Conservation (phyloP, 2,329 filamentous ascomycete genomes). For the Paraphoma chrysanthemicola region DNA sequence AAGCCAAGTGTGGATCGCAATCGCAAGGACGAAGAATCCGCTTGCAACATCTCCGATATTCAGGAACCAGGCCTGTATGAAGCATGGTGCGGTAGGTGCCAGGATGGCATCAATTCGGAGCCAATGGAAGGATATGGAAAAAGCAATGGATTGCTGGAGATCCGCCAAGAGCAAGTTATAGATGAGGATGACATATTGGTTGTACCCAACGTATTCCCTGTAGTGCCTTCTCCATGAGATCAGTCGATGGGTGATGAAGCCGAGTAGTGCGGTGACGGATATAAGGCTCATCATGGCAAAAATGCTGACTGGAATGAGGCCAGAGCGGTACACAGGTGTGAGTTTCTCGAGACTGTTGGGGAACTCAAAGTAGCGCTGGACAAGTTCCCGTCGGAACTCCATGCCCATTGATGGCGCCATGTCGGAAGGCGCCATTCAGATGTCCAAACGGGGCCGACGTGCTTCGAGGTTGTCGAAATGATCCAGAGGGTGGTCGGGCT, state of each 20-base stretch:
- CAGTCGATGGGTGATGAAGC: slow-evolving; percentile 60
- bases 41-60: slow-evolving; percentile 61
- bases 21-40: slow-evolving; percentile 62
- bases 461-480: background rate
- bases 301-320: slow-evolving; percentile 56
- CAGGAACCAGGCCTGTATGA: slow-evolving; percentile 59
- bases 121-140: slow-evolving; percentile 59
- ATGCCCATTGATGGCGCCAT: slow-evolving; percentile 7
- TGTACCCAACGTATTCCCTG: slow-evolving; percentile 59
- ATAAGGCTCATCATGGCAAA: slow-evolving; percentile 57
- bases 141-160: slow-evolving; percentile 60
- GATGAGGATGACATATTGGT: slow-evolving; percentile 62
- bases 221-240: slow-evolving; percentile 59
- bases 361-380: slow-evolving; percentile 27
- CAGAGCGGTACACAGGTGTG: slow-evolving; percentile 38
- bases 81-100: slow-evolving; percentile 54
- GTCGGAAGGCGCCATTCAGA: slow-evolving; percentile 16
- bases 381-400: slow-evolving; percentile 13
- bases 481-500: slow-evolving; percentile 5
- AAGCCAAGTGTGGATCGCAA: slow-evolving; percentile 62
- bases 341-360: slow-evolving; percentile 44
- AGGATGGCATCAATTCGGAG: slow-evolving; percentile 53
- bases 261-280: slow-evolving; percentile 52
- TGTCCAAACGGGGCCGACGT: slow-evolving; percentile 4
- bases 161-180: slow-evolving; percentile 62